phyloP scores from a whole-genome alignment of 441 rosid genomes.

The Flueggea neowawraea region DNA sequence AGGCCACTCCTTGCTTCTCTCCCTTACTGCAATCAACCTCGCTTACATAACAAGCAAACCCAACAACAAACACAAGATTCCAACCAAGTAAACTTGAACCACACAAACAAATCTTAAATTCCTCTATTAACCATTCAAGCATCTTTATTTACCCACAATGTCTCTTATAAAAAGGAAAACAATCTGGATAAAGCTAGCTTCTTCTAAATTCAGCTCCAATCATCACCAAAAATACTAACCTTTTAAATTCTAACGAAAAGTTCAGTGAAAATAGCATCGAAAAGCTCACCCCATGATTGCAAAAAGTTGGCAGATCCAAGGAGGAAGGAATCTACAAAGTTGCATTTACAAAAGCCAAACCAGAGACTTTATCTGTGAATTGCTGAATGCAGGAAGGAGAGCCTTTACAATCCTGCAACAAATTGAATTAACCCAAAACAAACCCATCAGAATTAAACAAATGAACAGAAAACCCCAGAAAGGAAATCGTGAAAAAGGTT shows the following conservation, averaged over 20 bases:
- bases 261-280: conserved; percentile 5
- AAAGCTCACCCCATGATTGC: conserved; percentile 72
- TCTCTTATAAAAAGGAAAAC: too few species aligned
- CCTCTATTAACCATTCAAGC: neutral
- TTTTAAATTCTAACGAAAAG: neutral
- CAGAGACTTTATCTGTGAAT: conserved; percentile 32
- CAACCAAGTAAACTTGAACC: conserved; percentile 10
- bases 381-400: conserved; percentile 38
- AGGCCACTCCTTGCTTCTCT: conserved; percentile 14
- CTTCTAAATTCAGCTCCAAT: too few species aligned
- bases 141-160: too few species aligned
- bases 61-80: conserved; percentile 30
- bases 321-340: conserved; percentile 38
- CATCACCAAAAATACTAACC: too few species aligned
- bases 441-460: conserved; percentile 1
- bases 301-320: conserved; percentile 54
- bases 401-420: conserved; percentile 42
- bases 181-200: too few species aligned
- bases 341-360: conserved; percentile 49
- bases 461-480: neutral
- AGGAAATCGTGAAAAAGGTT: neutral
- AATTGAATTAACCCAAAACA: neutral
- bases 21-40: conserved; percentile 21
- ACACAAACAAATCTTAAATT: conserved; percentile 2
- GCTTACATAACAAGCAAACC: conserved; percentile 48